A percentile compares a stretch with the other conserved stretches of the same genome.
These are phyloP conservation scores for Parasarocladium wereldwijsianum DNA, from an alignment of 2,329 filamentous ascomycete genomes.

Conservation along the genomic window DNA sequence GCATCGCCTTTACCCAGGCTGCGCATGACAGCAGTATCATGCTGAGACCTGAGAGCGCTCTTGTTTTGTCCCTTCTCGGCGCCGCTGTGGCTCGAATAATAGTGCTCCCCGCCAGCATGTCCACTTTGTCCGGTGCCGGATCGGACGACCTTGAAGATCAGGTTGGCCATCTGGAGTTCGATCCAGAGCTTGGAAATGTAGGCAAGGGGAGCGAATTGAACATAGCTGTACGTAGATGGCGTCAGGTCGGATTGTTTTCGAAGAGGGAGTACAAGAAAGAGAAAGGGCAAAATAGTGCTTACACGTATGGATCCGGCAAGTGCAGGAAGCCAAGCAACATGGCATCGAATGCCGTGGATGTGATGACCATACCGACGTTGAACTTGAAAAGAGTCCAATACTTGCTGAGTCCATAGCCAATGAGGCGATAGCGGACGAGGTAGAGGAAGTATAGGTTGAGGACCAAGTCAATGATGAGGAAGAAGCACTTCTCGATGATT, in stretches of 20 bases:
- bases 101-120: too few species aligned
- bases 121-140: too few species aligned
- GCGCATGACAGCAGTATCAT: too few species aligned
- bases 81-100: too few species aligned
- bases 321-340: slow-evolving; percentile 16
- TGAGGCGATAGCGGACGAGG: slow-evolving; percentile 26
- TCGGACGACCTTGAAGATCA: slow-evolving; percentile 23
- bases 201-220: slow-evolving; percentile 27
- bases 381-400: slow-evolving; percentile 27
- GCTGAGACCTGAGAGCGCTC: too few species aligned
- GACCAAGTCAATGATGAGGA: slow-evolving; percentile 28
- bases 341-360: slow-evolving; percentile 14
- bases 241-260: too few species aligned
- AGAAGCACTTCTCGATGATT: slow-evolving; percentile 34
- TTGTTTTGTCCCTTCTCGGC: too few species aligned
- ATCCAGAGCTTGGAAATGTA: slow-evolving; percentile 34
- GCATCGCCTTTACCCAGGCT: too few species aligned
- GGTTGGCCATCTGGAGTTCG: slow-evolving; percentile 34
- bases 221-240: slow-evolving; percentile 11
- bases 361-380: slow-evolving; percentile 12
- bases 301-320: too few species aligned
- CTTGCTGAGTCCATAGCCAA: slow-evolving; percentile 30
- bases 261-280: too few species aligned
- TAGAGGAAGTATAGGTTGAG: slow-evolving; percentile 36
- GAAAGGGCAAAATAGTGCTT: too few species aligned